These are phyloP conservation scores for Vitis hybrid DNA, from an alignment of 177 flowering plant species.

Conservation along the genomic window DNA sequence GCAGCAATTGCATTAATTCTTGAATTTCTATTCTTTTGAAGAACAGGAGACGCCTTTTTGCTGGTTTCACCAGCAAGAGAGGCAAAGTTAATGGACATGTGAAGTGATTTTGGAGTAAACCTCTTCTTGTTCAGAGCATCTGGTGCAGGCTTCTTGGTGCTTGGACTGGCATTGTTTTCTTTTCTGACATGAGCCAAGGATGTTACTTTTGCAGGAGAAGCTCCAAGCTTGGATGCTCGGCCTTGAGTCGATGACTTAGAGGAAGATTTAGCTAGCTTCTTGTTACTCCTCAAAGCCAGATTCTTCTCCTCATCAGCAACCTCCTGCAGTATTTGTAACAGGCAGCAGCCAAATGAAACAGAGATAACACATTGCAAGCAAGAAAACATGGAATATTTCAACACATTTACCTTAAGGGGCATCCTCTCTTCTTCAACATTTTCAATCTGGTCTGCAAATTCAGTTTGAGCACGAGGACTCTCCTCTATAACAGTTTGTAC, in stretches of 20 bases:
- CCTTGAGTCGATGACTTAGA: constrained; percentile 24
- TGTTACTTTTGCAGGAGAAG: constrained; percentile 27
- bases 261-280: constrained; percentile 23
- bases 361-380: not conserved
- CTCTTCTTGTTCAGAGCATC: constrained; percentile 31
- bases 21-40: constrained; percentile 24
- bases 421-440: constrained; percentile 13
- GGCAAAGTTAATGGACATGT: constrained; percentile 58
- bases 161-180: constrained; percentile 26
- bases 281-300: constrained; percentile 22
- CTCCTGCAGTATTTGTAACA: constrained; percentile 26
- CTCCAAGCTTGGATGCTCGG: constrained; percentile 30
- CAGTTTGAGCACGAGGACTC: constrained; percentile 10
- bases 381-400: not conserved
- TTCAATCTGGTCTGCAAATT: constrained; percentile 17
- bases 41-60: constrained; percentile 28
- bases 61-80: constrained; percentile 28
- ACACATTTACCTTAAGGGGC: not conserved
- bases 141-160: constrained; percentile 23
- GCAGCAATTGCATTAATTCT: constrained; percentile 22
- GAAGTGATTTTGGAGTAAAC: constrained; percentile 43
- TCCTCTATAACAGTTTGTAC: constrained; percentile 19
- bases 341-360: not conserved
- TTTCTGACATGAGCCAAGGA: constrained; percentile 21
- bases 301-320: constrained; percentile 18